Conservation (phyloP, 345 rosid species). For the Moricandia arvensis region DNA sequence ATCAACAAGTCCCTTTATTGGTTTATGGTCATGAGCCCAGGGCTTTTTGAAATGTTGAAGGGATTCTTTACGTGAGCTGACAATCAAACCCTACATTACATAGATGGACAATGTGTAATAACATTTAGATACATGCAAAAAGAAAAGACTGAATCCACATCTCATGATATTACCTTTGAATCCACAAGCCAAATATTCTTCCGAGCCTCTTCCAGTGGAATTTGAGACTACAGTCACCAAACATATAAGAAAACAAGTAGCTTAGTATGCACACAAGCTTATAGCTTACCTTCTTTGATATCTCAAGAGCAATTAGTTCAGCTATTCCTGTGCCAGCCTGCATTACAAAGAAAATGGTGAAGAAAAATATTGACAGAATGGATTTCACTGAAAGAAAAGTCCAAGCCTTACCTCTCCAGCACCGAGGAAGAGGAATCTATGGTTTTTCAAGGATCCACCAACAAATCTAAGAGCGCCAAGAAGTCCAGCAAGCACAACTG, state of each 20-base stretch:
- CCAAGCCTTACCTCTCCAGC: background rate
- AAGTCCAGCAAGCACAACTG: background rate
- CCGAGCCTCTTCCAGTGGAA: background rate
- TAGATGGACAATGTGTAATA: too few species aligned
- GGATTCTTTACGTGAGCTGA: background rate
- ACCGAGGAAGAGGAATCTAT: background rate
- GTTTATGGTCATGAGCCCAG: background rate
- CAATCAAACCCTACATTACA: background rate
- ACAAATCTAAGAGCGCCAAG: background rate
- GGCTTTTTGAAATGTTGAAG: background rate
- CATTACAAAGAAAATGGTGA: background rate
- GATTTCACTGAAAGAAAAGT: background rate
- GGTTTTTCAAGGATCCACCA: background rate
- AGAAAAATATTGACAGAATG: background rate
- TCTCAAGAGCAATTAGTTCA: background rate
- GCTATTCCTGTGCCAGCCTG: background rate
- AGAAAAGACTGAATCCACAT: too few species aligned
- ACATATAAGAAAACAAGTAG: background rate
- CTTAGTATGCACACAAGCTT: background rate
- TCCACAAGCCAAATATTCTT: background rate
- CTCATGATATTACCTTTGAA: background rate
- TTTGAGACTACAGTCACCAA: background rate
- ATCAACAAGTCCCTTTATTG: background rate
- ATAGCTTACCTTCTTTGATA: background rate
- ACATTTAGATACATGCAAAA: too few species aligned